Evolutionary conservation across 768 basidiomycete genomes (phyloP), one percentile per base, ranked within the genome.

Genomic region (Agrocybe chaxingu): DNA sequence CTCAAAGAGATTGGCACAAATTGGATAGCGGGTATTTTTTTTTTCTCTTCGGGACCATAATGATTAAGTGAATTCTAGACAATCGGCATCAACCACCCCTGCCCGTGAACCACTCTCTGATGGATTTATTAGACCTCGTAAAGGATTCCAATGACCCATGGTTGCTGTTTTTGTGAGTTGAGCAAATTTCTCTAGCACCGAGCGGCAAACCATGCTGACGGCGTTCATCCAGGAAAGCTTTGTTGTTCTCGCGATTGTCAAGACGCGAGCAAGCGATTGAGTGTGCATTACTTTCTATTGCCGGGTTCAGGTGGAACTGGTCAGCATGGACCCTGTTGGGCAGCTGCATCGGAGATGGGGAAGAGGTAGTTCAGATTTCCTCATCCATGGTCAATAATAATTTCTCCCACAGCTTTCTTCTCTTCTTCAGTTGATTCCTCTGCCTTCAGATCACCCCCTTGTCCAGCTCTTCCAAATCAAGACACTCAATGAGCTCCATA

Each of bases 221-320:
- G 39, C 51, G 16, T 40, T 12, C 5, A 29, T 45, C 41, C 63
- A 97, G 93, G 54, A 89, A 92, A 65, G 89, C 87, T 0, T 68
- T 98, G 3, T 84, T 97, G 55, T 79, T 96, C 47, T 84, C 82
- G 40, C 84, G 91, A 9, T 70, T 95, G 43, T 82, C 82, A 42
- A 78, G 89, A 52, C 80, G 92, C 19, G 85, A 91, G 52, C 89
- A 92, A 62, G 92, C 96, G 1, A 88, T 96, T 9, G 92, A 95
- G 63, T 78, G 75, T 57, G 79, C 82, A 10, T 72, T 97, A 12
- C 68, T 82, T 32, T 94, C 92, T 9, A 84, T 96, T 38, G 75
- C 78, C 34, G 76, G 77, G 4, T 91, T 85, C 60, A 87, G 89
- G 9, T 98, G 91, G 85, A 98, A 98, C 63, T 98, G 95, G 94